Evolutionary conservation across 306 rosid species (phyloP), one percentile per base, ranked within the genome.

Genomic region (Vachellia pachyceras): DNA sequence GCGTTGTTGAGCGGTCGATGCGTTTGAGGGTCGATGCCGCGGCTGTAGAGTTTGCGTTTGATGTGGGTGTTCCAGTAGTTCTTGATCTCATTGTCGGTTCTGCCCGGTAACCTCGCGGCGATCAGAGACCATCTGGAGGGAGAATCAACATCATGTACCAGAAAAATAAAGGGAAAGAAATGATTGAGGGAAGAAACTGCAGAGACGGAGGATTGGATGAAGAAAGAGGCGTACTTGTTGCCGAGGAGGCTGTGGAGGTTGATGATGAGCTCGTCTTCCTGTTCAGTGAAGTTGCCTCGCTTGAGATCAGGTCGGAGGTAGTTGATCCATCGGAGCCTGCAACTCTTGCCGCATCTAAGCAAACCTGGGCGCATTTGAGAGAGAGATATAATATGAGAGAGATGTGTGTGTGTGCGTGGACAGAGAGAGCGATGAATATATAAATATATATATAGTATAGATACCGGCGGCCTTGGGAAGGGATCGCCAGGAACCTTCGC

Each of bases 41-140:
- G 75, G 70, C 55, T 68, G 4, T 75, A 60, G 42, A 92, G 90
- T 41, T 84, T 76, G 3, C 92, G 84, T 57, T 79, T 90, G 39
- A 92, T 55, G 79, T 86, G 87, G 0, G 92, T 88, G 63, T 92
- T 92, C 91, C 92, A 90, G 55, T 91, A 86, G 77, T 91, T 91
- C 86, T 91, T 91, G 12, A 91, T 89, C 81, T 89, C 90, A 4
- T 91, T 91, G 37, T 91, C 94, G 0, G 97, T 91, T 82, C 97
- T 85, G 36, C 94, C 92, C 0, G 92, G 92, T 44, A 90, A 80
- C 10, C 81, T 76, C 9, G 79, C 83, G 0, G 97, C 94, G 52
- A 91, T 91, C 11, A 78, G 20, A 46, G 97, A 85, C 92, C 97
- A 91, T 46, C 97, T 91, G 6, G 4, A 29, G 33, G 33, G 33